Conservation (phyloP, 2,329 filamentous ascomycete species). For the Lecanicillium sp. region DNA sequence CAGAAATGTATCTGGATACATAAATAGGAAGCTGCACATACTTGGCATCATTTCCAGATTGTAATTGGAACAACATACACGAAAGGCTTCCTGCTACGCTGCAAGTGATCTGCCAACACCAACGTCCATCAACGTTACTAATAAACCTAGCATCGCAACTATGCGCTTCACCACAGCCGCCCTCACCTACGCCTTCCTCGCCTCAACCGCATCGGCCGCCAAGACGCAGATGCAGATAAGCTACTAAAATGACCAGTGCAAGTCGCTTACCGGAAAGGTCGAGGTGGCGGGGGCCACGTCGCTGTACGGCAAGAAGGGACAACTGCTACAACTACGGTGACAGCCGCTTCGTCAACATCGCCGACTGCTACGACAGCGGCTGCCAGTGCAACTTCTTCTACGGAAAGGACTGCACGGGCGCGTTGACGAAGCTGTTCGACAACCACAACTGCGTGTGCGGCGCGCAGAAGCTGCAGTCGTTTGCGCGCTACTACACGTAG, state of each 20-base stretch:
- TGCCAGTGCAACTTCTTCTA: not conserved
- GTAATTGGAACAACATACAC: too few species aligned
- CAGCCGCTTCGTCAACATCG: not conserved
- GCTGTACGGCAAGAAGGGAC: not conserved
- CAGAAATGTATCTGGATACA: too few species aligned
- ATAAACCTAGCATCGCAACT: not conserved
- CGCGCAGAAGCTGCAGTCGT: not conserved
- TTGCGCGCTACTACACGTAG: not conserved
- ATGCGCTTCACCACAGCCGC: not conserved
- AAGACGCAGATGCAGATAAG: not conserved
- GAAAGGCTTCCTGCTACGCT: too few species aligned
- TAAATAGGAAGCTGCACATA: too few species aligned
- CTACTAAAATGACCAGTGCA: not conserved
- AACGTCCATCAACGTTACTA: too few species aligned
- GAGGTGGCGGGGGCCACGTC: not conserved
- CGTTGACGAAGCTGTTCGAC: not conserved
- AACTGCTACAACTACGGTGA: not conserved
- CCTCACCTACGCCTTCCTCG: not conserved
- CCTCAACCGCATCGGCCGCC: not conserved
- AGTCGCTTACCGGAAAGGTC: not conserved
- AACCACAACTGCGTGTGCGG: not conserved
- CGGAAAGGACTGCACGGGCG: not conserved
- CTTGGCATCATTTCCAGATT: too few species aligned
- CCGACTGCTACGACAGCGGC: not conserved
- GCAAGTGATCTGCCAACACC: too few species aligned